phyloP scores from a whole-genome alignment of 2,329 filamentous ascomycete genomes.

The Fusarium tuaranense region DNA sequence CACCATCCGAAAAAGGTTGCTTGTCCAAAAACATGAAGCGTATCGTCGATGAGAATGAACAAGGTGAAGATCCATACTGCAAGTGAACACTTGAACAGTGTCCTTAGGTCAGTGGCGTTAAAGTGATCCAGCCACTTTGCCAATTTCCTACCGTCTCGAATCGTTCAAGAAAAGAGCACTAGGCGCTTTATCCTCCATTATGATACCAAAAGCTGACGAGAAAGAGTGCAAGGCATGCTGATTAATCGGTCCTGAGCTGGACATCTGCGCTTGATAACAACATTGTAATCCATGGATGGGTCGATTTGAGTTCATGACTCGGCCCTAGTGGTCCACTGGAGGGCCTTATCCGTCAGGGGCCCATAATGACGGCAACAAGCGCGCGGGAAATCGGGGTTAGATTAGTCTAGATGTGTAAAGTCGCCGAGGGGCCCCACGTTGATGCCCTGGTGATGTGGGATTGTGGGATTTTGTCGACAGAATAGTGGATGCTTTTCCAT shows the following conservation, averaged over 20 bases:
- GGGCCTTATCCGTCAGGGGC: neutral
- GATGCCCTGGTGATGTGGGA: neutral
- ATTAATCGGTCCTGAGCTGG: neutral
- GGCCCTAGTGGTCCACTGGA: neutral
- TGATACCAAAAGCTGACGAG: neutral
- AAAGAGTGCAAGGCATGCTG: neutral
- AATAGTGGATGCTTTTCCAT: neutral
- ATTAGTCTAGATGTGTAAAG: neutral
- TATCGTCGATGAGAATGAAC: neutral
- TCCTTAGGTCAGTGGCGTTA: neutral
- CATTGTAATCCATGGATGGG: neutral
- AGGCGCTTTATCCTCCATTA: neutral
- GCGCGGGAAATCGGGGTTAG: neutral
- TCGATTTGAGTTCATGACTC: neutral
- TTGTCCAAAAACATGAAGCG: neutral
- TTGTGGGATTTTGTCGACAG: neutral
- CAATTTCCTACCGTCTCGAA: no score
- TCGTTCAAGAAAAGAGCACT: neutral
- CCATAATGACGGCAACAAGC: neutral
- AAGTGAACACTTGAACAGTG: neutral
- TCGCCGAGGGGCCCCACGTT: neutral
- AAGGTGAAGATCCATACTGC: neutral
- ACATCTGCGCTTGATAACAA: neutral
- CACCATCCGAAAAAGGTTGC: no score
- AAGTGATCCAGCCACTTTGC: neutral